Percentiles rank a stretch among this genome's conserved stretches.
Evolutionary conservation across 129 eudicot species (phyloP).

Genomic region (Saussurea involucrata): DNA sequence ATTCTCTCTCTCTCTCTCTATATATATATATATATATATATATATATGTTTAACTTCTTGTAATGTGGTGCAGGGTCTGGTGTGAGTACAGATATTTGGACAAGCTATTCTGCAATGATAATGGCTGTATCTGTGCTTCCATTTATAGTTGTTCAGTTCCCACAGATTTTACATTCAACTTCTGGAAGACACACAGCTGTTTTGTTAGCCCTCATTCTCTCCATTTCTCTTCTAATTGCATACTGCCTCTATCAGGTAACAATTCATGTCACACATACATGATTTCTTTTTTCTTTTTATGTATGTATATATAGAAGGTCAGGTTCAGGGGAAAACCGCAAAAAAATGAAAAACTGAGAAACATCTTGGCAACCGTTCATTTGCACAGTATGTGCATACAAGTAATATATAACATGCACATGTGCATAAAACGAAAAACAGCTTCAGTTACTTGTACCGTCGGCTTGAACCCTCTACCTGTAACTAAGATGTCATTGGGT

Average conservation of each 20-base stretch:
- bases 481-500: too few relatives aligned
- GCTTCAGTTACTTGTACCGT: too few relatives aligned
- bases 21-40: too few relatives aligned
- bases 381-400: not conserved
- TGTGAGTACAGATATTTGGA: slow-evolving; percentile 60
- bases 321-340: not conserved
- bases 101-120: slow-evolving; percentile 62
- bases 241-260: slow-evolving; percentile 67
- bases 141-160: slow-evolving; percentile 50
- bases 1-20: too few relatives aligned
- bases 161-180: slow-evolving; percentile 35
- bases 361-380: not conserved
- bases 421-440: too few relatives aligned
- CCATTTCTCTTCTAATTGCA: slow-evolving; percentile 40
- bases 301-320: not conserved
- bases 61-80: slow-evolving; percentile 34
- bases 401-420: too few relatives aligned
- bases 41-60: not conserved
- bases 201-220: slow-evolving; percentile 55
- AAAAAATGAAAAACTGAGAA: not conserved
- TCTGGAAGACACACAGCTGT: slow-evolving; percentile 47
- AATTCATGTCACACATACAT: not conserved
- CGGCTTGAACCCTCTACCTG: not conserved
- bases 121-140: slow-evolving; percentile 69
- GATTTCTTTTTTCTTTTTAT: not conserved